Conservation (phyloP, 805 yeast species). For the Candida vaughaniae region DNA sequence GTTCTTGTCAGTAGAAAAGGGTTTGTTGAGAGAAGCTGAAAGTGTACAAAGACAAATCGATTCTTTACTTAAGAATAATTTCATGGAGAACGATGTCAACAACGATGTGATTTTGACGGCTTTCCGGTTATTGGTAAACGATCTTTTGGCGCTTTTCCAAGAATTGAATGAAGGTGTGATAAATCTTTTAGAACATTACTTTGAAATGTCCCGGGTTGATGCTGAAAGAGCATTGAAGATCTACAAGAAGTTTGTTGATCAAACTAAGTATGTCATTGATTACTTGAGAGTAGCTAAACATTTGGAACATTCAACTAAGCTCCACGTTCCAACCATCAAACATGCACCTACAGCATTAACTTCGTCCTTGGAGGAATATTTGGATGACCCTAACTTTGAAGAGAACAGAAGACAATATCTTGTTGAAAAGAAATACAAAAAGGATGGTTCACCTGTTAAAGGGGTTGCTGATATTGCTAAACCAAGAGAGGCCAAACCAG, state of each 20-base stretch:
- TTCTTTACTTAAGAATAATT: slow-evolving; percentile 69
- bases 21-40: slow-evolving; percentile 80
- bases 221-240: slow-evolving; percentile 85
- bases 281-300: slow-evolving; percentile 88
- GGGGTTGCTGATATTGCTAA: too few relatives aligned
- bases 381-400: slow-evolving; percentile 84
- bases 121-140: slow-evolving; percentile 87
- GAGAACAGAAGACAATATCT: slow-evolving; percentile 73
- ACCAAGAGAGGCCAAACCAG: too few relatives aligned
- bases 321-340: slow-evolving; percentile 91
- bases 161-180: slow-evolving; percentile 94
- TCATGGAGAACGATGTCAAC: slow-evolving; percentile 74
- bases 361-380: slow-evolving; percentile 80
- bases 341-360: slow-evolving; percentile 97
- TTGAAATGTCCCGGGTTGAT: slow-evolving; percentile 83
- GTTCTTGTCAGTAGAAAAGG: slow-evolving; percentile 66
- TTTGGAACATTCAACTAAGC: slow-evolving; percentile 78
- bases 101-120: slow-evolving; percentile 84
- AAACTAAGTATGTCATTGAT: slow-evolving; percentile 84
- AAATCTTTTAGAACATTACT: slow-evolving; percentile 88
- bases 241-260: slow-evolving; percentile 79
- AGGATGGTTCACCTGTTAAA: slow-evolving; percentile 1
- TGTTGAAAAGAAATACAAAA: slow-evolving; percentile 56
- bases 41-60: slow-evolving; percentile 81
- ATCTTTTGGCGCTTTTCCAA: slow-evolving; percentile 81